Evolutionary conservation across 2,329 filamentous ascomycete genomes (phyloP).

Genomic region (Fusarium nanum): DNA sequence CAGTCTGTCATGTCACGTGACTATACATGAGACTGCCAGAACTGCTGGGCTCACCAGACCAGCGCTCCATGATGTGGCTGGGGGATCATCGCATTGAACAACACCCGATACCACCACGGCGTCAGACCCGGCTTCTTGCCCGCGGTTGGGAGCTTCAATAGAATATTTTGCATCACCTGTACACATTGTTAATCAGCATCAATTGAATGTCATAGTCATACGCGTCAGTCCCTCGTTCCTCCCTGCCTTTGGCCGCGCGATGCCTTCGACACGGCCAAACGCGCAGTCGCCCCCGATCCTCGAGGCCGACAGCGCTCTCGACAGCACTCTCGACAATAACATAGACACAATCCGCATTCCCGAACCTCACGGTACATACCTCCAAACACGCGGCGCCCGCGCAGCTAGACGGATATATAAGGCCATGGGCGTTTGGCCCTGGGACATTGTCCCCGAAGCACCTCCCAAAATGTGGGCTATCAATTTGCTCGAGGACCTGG

Average conservation of each 20-base stretch:
- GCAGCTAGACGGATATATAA: conserved; percentile 45
- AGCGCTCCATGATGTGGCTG: conserved; percentile 47
- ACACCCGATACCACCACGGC: conserved; percentile 32
- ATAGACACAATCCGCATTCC: conserved; percentile 44
- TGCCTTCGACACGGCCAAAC: conserved; percentile 43
- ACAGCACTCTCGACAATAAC: conserved; percentile 38
- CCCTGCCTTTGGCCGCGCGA: conserved; percentile 28
- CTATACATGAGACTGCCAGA: conserved; percentile 34
- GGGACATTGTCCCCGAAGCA: conserved; percentile 47
- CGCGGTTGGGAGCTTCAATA: conserved; percentile 36
- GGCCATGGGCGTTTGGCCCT: conserved; percentile 47
- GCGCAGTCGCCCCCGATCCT: conserved; percentile 32
- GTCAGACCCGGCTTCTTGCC: conserved; percentile 40
- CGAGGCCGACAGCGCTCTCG: conserved; percentile 36
- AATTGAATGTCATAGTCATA: conserved; percentile 28
- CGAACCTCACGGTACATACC: conserved; percentile 42
- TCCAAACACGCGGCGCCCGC: conserved; percentile 45
- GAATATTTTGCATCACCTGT: background rate
- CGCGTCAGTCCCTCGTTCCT: background rate
- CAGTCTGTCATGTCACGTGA: conserved; percentile 38
- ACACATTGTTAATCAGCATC: background rate
- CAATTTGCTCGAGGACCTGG: conserved; percentile 46
- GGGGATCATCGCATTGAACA: conserved; percentile 18
- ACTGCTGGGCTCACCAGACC: conserved; percentile 3
- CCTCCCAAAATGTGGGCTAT: conserved; percentile 49